These are phyloP conservation scores for Cyberlindnera petersonii DNA, from an alignment of 805 yeast species.

Conservation along the genomic window DNA sequence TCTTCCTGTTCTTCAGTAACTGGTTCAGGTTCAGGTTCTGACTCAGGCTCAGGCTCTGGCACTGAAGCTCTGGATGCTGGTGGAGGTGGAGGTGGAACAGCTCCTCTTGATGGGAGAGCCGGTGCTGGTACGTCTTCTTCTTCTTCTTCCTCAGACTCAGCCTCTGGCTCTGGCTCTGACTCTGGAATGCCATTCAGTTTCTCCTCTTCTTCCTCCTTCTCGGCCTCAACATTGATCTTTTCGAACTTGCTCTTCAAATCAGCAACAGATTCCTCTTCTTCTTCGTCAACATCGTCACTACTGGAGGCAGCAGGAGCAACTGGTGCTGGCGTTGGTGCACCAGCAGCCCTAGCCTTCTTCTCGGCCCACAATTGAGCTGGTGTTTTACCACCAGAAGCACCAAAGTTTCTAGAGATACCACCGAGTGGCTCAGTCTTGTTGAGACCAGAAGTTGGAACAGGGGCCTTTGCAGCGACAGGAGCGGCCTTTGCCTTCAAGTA, in stretches of 20 bases:
- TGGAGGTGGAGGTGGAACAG: constrained; percentile 20
- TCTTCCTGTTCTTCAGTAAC: constrained; percentile 16
- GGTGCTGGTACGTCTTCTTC: constrained; percentile 11
- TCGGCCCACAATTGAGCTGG: constrained; percentile 98
- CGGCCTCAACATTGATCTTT: constrained; percentile 24
- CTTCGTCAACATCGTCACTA: constrained; percentile 31
- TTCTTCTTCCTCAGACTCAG: constrained; percentile 6
- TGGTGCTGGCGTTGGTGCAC: constrained; percentile 20
- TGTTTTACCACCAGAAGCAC: constrained; percentile 71
- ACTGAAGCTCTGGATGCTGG: constrained; percentile 23
- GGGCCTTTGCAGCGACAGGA: constrained; percentile 20
- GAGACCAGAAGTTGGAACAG: constrained; percentile 22
- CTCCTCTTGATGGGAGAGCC: constrained; percentile 20
- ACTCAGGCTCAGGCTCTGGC: constrained; percentile 22
- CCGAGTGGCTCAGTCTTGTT: constrained; percentile 43
- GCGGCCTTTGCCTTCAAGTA: constrained; percentile 35
- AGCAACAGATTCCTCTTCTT: constrained; percentile 29
- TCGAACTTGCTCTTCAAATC: constrained; percentile 38
- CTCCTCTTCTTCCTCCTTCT: constrained; percentile 27
- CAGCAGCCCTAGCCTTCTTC: constrained; percentile 49
- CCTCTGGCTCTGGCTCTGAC: constrained; percentile 13
- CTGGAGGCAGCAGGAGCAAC: constrained; percentile 28
- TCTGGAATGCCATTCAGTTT: too few species aligned
- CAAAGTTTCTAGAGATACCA: constrained; percentile 59
- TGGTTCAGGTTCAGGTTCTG: constrained; percentile 11